Base-by-base conservation (phyloP, 2,329 filamentous ascomycete genomes). In the Akanthomyces dipterigenus region DNA sequence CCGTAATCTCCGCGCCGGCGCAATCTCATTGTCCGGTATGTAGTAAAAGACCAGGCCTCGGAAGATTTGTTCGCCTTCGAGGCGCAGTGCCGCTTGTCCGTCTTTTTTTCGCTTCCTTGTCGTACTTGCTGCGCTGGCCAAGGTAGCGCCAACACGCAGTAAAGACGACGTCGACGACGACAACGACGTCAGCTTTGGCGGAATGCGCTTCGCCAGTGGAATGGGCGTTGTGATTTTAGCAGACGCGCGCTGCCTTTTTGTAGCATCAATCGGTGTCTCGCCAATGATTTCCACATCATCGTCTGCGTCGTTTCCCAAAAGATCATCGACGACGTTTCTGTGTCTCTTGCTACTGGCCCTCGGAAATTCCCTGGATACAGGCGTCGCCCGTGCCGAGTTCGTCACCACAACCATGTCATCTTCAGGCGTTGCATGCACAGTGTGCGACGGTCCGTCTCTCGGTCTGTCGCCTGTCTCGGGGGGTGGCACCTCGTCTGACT, bases 21-120 rank as follows among this genome's bases (percentile, higher is more conserved):
- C 84, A 51, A 89, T 81, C 64, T 93, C 88, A 65, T 91, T 85
- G 65, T 95, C 89, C 0, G 92, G 93, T 6, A 96, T 84, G 71
- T 95, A 96, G 74, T 85, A 90, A 65, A 91, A 88, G 0, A 75
- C 71, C n/a, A 89, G 72, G 0, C 75, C 80, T 49, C 76, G 80
- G 69, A 92, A 87, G 5, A 90, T 79, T 65, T 82, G 80, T 61
- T 82, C 73, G 1, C 72, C 70, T 63, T 84, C 80, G 0, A 84
- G 80, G 1, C 82, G 75, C 22, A 78, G 63, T 55, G 78, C 79
- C 24, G 80, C 62, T 2, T 69, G 63, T 46, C 76, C 68, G 59
- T 75, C 71, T 69, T 84, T 85, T 45, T 79, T 75, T 66, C 83
- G 82, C 60, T 72, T 73, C 69, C 73, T 70, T 1, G 65, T 53